Conservation (phyloP, 1,284 basidiomycete genomes). For the Ceratobasidium sp. region DNA sequence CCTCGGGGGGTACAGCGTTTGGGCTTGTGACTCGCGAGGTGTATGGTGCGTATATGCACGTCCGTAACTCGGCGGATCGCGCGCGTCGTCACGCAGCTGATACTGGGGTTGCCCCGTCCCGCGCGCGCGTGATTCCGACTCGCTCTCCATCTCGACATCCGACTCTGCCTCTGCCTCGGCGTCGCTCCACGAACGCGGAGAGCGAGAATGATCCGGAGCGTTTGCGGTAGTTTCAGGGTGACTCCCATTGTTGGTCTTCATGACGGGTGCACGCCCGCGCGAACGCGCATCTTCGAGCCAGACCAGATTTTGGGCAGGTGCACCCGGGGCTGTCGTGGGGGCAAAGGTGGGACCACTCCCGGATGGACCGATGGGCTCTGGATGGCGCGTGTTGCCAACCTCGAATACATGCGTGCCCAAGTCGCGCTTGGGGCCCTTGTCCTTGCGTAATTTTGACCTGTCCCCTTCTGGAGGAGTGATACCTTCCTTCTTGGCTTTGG, state of each 20-base stretch:
- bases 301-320: slow-evolving; percentile 23
- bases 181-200: slow-evolving; percentile 27
- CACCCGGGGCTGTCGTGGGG: not conserved
- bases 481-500: slow-evolving; percentile 37
- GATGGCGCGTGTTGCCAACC: slow-evolving; percentile 28
- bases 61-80: not conserved
- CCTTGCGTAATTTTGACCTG: slow-evolving; percentile 35
- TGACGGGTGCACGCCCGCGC: slow-evolving; percentile 12
- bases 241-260: slow-evolving; percentile 8
- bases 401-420: slow-evolving; percentile 39
- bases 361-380: slow-evolving; percentile 6
- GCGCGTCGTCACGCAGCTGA: slow-evolving; percentile 10
- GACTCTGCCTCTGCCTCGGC: slow-evolving; percentile 13
- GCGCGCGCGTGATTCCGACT: slow-evolving; percentile 2
- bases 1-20: slow-evolving; percentile 14
- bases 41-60: slow-evolving; percentile 17
- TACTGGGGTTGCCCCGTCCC: slow-evolving; percentile 5
- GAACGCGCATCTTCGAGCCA: slow-evolving; percentile 37
- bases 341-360: not conserved
- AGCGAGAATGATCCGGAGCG: slow-evolving; percentile 5
- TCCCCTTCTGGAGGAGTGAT: slow-evolving; percentile 31
- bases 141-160: slow-evolving; percentile 31
- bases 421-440: slow-evolving; percentile 41
- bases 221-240: slow-evolving; percentile 16
- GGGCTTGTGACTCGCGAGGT: slow-evolving; percentile 1